Evolutionary conservation across 2,329 filamentous ascomycete species (phyloP).

Genomic region (Alternaria tenuissima): DNA sequence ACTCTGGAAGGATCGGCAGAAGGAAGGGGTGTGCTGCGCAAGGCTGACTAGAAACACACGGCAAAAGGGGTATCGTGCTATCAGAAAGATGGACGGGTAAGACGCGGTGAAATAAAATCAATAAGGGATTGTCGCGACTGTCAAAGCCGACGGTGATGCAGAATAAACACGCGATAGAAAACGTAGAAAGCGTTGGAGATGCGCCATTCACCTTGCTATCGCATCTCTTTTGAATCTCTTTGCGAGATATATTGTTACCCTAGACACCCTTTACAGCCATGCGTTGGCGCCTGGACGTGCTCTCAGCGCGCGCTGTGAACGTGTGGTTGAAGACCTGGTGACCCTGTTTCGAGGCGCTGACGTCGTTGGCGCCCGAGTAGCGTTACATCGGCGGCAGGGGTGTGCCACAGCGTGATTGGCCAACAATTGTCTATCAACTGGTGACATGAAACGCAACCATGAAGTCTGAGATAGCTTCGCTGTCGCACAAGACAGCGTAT

Average conservation of each 20-base stretch:
- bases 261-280: constrained; percentile 1
- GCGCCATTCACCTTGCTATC: not conserved
- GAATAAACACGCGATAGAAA: not conserved
- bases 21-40: not conserved
- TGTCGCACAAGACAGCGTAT: not conserved
- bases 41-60: not conserved
- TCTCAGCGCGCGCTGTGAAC: constrained; percentile 5
- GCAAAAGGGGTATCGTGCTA: constrained; percentile 6
- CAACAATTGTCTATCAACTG: constrained; percentile 6
- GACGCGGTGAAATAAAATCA: not conserved
- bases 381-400: constrained; percentile 17
- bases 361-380: constrained; percentile 38
- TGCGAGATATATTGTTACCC: not conserved
- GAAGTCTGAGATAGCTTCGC: constrained; percentile 1
- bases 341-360: constrained; percentile 36
- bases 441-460: constrained; percentile 14
- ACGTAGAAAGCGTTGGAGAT: not conserved
- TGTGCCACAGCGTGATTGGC: constrained; percentile 35
- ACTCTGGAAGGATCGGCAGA: constrained; percentile 10
- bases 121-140: constrained; percentile 17
- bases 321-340: constrained; percentile 20
- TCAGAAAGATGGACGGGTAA: not conserved
- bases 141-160: constrained; percentile 22
- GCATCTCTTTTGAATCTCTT: constrained; percentile 15
- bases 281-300: constrained; percentile 21